Evolutionary conservation across 495 filamentous ascomycete genomes (phyloP).

Genomic region (Lasiosphaeriaceae sp.): DNA sequence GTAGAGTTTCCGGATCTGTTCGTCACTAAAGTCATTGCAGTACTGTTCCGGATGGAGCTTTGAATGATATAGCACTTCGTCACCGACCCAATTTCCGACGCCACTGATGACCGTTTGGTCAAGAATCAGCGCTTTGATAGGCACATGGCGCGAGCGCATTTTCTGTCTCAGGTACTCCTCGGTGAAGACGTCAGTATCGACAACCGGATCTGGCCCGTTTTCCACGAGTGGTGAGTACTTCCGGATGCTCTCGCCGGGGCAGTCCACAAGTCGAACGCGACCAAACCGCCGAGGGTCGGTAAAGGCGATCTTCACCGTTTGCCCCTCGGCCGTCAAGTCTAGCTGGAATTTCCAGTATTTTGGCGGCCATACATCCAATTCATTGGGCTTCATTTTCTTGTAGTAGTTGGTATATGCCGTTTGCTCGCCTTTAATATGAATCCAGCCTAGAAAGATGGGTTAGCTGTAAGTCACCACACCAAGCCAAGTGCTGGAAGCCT

Average conservation of each 20-base stretch:
- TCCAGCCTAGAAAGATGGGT: slow-evolving; percentile 59
- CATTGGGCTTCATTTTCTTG: slow-evolving; percentile 56
- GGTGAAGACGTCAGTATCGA: slow-evolving; percentile 73
- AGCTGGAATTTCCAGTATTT: slow-evolving; percentile 85
- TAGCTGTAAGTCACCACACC: neutral
- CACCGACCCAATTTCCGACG: slow-evolving; percentile 95
- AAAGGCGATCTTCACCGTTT: slow-evolving; percentile 70
- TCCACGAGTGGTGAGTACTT: slow-evolving; percentile 74
- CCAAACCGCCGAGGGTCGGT: slow-evolving; percentile 74
- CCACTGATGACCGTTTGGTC: slow-evolving; percentile 90
- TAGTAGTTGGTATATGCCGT: slow-evolving; percentile 68
- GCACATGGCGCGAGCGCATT: slow-evolving; percentile 68
- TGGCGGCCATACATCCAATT: slow-evolving; percentile 73
- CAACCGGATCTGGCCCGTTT: slow-evolving; percentile 90
- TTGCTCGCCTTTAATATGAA: slow-evolving; percentile 73
- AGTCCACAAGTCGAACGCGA: slow-evolving; percentile 78
- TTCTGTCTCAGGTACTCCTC: slow-evolving; percentile 66
- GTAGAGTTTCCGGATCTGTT: slow-evolving; percentile 68
- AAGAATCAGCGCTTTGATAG: slow-evolving; percentile 80
- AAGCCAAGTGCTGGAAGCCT: too few relatives aligned
- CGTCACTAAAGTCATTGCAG: slow-evolving; percentile 72
- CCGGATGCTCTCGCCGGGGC: slow-evolving; percentile 67
- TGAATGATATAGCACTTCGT: slow-evolving; percentile 86
- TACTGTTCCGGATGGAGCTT: slow-evolving; percentile 89
- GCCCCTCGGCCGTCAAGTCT: slow-evolving; percentile 47